Conservation (phyloP, 139 green algal species). For the Cymbomonas tetramitiformis region DNA sequence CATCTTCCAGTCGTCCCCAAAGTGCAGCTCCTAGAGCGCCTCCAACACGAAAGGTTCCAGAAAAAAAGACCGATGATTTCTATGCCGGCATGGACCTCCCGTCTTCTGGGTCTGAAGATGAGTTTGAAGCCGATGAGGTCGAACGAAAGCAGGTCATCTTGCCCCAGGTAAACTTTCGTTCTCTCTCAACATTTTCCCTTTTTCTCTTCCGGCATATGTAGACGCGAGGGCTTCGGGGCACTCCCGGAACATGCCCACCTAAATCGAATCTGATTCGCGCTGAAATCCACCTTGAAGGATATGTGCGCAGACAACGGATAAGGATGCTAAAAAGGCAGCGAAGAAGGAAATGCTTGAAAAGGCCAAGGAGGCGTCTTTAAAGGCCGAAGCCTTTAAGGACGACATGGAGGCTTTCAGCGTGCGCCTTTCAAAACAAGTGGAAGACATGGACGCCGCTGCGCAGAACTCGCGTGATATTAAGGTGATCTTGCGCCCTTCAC, state of each 20-base stretch:
- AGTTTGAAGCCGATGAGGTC: slow-evolving; percentile 35
- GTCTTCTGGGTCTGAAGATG: slow-evolving; percentile 50
- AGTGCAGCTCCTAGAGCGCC: neutral
- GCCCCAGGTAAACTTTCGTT: neutral
- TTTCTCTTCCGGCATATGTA: neutral
- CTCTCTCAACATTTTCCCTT: neutral
- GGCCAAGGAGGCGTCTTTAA: neutral
- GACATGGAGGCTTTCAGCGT: no score
- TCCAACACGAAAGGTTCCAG: no score
- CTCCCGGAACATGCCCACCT: no score
- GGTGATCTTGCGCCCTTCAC: no score
- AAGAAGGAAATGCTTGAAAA: slow-evolving; percentile 32
- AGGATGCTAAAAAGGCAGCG: neutral
- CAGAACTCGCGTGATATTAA: slow-evolving; percentile 91
- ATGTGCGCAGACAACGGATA: slow-evolving; percentile 6
- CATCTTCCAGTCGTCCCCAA: neutral
- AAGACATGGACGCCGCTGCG: no score
- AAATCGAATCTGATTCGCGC: no score
- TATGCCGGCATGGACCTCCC: slow-evolving; percentile 83
- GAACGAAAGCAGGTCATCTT: slow-evolving; percentile 26
- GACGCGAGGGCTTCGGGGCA: no score
- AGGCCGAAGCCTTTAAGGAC: neutral
- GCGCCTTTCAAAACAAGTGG: no score
- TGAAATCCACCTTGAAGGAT: no score
- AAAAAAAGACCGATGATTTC: slow-evolving; percentile 40